Evolutionary conservation across 129 eudicot species (phyloP).

Genomic region (Chrysanthemum lavandulifolium): DNA sequence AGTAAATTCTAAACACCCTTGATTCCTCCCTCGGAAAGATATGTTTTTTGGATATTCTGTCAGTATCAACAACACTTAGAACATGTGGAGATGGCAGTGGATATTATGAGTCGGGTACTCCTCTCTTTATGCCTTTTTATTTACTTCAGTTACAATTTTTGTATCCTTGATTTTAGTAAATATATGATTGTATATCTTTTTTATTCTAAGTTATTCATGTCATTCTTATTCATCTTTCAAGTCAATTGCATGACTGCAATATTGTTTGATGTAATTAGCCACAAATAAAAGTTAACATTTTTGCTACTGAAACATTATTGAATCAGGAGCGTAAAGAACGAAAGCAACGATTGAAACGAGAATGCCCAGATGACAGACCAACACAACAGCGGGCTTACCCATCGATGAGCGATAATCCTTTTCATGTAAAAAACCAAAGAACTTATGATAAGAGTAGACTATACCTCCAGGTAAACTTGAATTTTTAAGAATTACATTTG

Average conservation of each 20-base stretch:
- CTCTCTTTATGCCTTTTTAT: conserved; percentile 14
- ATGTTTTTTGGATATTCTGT: no score
- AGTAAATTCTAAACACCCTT: no score
- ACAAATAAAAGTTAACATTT: conserved; percentile 6
- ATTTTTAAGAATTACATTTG: background rate
- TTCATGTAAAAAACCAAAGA: conserved; percentile 60
- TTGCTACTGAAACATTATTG: background rate
- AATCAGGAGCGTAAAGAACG: conserved; percentile 96
- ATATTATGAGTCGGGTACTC: conserved; percentile 80
- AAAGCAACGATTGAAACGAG: conserved; percentile 67
- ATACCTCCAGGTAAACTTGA: conserved; percentile 81
- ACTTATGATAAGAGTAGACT: conserved; percentile 60
- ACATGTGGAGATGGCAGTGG: conserved; percentile 61
- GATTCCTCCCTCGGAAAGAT: no score
- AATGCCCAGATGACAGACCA: conserved; percentile 80
- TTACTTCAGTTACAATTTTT: background rate
- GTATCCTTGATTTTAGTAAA: background rate
- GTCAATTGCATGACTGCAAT: background rate
- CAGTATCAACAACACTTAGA: conserved; percentile 46
- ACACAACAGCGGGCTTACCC: conserved; percentile 47
- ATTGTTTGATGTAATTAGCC: no score
- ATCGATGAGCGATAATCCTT: conserved; percentile 46
- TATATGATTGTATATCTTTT: background rate
- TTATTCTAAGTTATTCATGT: background rate
- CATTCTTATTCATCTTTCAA: background rate